Evolutionary conservation across 2,329 filamentous ascomycete species (phyloP), one percentile per base, ranked within the genome.

Genomic region (Exserohilum turcica): DNA sequence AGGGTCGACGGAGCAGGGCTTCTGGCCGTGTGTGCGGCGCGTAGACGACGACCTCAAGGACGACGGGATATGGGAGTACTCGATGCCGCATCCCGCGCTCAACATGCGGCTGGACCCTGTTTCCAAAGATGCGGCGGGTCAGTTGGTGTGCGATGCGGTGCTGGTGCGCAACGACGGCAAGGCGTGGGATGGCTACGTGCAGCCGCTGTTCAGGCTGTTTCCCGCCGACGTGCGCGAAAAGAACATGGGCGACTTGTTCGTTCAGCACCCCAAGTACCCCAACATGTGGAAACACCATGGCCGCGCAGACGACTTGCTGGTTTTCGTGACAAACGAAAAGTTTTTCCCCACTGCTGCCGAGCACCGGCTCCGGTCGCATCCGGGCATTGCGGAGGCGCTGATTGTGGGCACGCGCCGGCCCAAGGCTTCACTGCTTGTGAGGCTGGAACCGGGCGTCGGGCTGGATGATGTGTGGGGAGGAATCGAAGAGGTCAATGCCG

Each of bases 391-490:
- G 18, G 69, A 70, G 29, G 71, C 66, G 2, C 43, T 74, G 6
- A 59, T 75, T 9, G 64, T 74, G 9, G 74, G 74, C 1, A 62
- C 63, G 27, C 60, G 62, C 18, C 59, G 64, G 8, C 63, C 67
- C 15, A 67, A 67, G 21, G 60, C 70, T 32, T 64, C 64, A 0
- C 52, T 75, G 2, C 56, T 76, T 18, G 28, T 75, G 10, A 50
- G 59, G 43, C 13, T 64, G 32, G 44, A 56, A 27, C 48, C 48
- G n/a, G 54, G 52, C 3, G 51, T 57, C 36, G 56, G 77, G 2
- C 54, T 82, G 3, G 74, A 81, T 5, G 70, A 70, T 36, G 74
- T 83, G 4, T 82, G 79, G 80, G 67, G 72, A 0, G 65, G 60
- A 0, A 71, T 83, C 0, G 70, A 81, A 45, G 57, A 68, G 19